Percentiles rank a stretch among this genome's conserved stretches.
phyloP scores from a whole-genome alignment of 352 stramenopile genomes.

The Saprolegnia diclina region DNA sequence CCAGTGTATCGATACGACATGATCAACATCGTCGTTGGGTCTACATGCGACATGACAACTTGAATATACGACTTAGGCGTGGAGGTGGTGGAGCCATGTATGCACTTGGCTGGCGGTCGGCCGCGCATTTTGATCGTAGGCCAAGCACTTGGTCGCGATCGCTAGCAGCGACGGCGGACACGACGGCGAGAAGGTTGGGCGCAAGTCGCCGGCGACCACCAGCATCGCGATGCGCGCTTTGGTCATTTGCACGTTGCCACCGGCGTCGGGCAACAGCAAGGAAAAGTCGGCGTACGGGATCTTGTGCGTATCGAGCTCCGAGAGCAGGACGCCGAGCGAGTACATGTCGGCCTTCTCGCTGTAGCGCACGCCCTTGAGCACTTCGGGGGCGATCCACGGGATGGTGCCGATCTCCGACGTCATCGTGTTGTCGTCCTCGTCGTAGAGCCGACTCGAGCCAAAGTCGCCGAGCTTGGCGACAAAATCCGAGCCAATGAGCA shows the following conservation, averaged over 20 bases:
- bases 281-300: constrained; percentile 17
- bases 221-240: constrained; percentile 21
- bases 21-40: not conserved
- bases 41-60: not conserved
- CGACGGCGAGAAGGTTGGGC: constrained; percentile 40
- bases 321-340: constrained; percentile 18
- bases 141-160: constrained; percentile 45
- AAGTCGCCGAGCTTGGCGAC: constrained; percentile 38
- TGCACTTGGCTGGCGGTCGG: not conserved
- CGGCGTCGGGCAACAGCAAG: not conserved
- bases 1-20: not conserved
- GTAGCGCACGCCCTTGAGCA: constrained; percentile 21
- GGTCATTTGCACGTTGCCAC: constrained; percentile 14
- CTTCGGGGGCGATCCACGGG: constrained; percentile 20
- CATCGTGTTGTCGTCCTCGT: constrained; percentile 26
- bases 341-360: constrained; percentile 15
- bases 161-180: constrained; percentile 42
- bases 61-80: no score
- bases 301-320: constrained; percentile 6
- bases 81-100: not conserved
- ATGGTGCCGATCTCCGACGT: constrained; percentile 15
- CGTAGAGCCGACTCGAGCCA: constrained; percentile 27
- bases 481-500: constrained; percentile 30
- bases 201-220: constrained; percentile 50
- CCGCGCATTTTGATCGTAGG: constrained; percentile 29